Percentiles rank a stretch among this genome's conserved stretches.
These are phyloP conservation scores for Trichoderma simmonsii DNA, from an alignment of 2,329 filamentous ascomycete species.

Conservation along the genomic window DNA sequence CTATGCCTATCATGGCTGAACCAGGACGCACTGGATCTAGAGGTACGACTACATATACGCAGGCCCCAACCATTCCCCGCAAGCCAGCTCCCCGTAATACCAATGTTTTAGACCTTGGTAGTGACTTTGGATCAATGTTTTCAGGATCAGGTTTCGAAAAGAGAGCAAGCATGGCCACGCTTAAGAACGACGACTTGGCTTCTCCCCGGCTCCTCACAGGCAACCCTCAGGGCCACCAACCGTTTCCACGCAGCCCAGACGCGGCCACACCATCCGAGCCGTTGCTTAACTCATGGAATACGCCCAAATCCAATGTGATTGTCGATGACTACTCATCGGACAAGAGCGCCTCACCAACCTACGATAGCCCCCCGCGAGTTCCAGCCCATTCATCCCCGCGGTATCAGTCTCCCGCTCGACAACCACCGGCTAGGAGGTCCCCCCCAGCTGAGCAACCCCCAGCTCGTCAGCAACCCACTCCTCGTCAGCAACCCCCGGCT, in stretches of 20 bases:
- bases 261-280: slow-evolving; percentile 43
- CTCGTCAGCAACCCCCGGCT: background rate
- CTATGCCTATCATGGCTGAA: slow-evolving; percentile 35
- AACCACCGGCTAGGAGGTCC: background rate
- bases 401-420: slow-evolving; percentile 2
- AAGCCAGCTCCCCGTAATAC: slow-evolving; percentile 44
- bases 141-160: slow-evolving; percentile 53
- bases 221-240: slow-evolving; percentile 38
- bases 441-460: background rate
- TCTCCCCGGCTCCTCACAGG: slow-evolving; percentile 46
- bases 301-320: slow-evolving; percentile 39
- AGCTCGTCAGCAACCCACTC: background rate
- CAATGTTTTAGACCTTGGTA: slow-evolving; percentile 48
- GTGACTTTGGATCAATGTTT: slow-evolving; percentile 58
- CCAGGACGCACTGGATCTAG: slow-evolving; percentile 39
- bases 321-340: slow-evolving; percentile 44
- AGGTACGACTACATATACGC: slow-evolving; percentile 53
- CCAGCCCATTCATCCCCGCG: slow-evolving; percentile 37
- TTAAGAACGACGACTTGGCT: slow-evolving; percentile 40
- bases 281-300: slow-evolving; percentile 48
- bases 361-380: slow-evolving; percentile 39
- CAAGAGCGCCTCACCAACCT: slow-evolving; percentile 35
- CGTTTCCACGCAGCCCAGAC: slow-evolving; percentile 46
- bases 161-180: slow-evolving; percentile 48
- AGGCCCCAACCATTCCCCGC: slow-evolving; percentile 48